A percentile compares a stretch with the other conserved stretches of the same genome.
Conservation (phyloP, 345 rosid genomes). For the Populus alba region DNA sequence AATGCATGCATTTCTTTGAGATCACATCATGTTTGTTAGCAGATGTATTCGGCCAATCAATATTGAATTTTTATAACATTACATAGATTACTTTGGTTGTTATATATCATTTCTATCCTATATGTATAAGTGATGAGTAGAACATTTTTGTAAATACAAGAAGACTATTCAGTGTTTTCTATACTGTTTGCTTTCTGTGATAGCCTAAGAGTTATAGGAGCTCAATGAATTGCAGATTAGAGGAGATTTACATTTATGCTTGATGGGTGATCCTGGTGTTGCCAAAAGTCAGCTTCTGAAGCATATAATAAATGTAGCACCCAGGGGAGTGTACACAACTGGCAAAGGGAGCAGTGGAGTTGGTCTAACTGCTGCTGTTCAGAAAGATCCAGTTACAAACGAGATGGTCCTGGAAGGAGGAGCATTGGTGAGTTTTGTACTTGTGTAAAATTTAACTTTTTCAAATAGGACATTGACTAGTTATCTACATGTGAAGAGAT, state of each 20-base stretch:
- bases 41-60: neutral
- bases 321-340: slow-evolving; percentile 91
- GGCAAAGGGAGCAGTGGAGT: slow-evolving; percentile 99
- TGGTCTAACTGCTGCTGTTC: slow-evolving; percentile 98
- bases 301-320: slow-evolving; percentile 95
- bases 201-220: neutral
- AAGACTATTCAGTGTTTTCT: neutral
- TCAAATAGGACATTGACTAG: neutral
- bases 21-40: neutral
- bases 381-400: slow-evolving; percentile 91
- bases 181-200: neutral
- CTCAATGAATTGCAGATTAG: slow-evolving; percentile 61
- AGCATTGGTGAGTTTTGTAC: slow-evolving; percentile 66
- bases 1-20: neutral
- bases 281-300: slow-evolving; percentile 99
- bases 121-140: neutral
- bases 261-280: slow-evolving; percentile 99
- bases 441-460: neutral
- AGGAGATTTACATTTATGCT: slow-evolving; percentile 90
- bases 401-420: slow-evolving; percentile 99
- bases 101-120: neutral
- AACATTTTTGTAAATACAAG: neutral
- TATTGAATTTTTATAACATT: neutral
- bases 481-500: neutral
- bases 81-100: too few relatives aligned